A percentile compares a stretch with the other conserved stretches of the same genome.
phyloP scores from a whole-genome alignment of 208 protist species.

The Porcisia hertigi region DNA sequence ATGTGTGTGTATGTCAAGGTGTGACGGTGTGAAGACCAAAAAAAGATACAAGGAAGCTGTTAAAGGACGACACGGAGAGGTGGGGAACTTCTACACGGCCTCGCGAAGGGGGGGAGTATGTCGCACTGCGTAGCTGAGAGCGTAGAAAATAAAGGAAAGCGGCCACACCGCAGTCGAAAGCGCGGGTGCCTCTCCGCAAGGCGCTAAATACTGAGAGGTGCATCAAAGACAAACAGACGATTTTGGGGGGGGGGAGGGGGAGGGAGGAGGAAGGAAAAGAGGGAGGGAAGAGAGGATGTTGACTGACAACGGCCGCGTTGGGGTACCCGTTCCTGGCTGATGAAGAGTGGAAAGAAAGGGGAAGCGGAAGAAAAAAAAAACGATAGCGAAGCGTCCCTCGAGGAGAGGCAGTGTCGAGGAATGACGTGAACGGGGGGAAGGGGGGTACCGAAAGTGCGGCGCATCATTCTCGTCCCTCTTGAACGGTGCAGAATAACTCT shows the following conservation, averaged over 20 bases:
- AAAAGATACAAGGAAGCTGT: not conserved
- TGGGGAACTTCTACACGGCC: not conserved
- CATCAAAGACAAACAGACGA: too few relatives aligned
- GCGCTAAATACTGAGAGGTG: too few relatives aligned
- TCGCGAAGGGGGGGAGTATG: not conserved
- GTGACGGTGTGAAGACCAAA: not conserved
- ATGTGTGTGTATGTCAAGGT: conserved; percentile 2
- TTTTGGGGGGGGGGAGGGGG: too few relatives aligned
- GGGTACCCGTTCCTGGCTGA: not conserved
- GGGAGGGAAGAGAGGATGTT: too few relatives aligned
- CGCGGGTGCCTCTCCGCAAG: not conserved
- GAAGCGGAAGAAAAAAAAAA: not conserved
- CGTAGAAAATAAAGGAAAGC: not conserved
- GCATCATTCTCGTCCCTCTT: not conserved
- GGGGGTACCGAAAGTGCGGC: not conserved
- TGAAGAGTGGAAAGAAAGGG: not conserved
- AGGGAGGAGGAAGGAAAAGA: too few relatives aligned
- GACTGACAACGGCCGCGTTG: too few relatives aligned
- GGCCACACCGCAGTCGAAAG: not conserved
- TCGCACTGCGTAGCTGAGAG: not conserved
- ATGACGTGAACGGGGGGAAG: not conserved
- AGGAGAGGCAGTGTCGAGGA: not conserved
- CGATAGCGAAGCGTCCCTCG: not conserved
- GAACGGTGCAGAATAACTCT: not conserved
- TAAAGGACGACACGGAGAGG: not conserved